phyloP scores from a whole-genome alignment of 2,329 filamentous ascomycete genomes.

The Lomentospora prolificans region DNA sequence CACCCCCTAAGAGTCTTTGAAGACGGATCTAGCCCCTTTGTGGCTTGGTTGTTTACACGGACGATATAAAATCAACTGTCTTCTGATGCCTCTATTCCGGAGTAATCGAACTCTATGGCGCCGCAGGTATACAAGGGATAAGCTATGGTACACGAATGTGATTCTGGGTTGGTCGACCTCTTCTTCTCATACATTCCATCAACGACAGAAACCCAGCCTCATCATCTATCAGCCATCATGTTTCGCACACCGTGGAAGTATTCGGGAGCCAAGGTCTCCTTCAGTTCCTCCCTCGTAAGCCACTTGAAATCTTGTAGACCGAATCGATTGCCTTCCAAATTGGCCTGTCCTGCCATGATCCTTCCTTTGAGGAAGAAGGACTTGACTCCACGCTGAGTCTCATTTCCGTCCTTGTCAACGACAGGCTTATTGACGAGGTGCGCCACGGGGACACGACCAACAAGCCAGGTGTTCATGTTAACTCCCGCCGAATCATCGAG shows the following conservation, averaged over 20 bases:
- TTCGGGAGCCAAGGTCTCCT: conserved; percentile 50
- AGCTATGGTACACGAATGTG: conserved; percentile 4
- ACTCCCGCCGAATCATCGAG: conserved; percentile 68
- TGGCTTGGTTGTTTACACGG: no score
- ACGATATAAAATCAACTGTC: no score
- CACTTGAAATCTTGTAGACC: conserved; percentile 80
- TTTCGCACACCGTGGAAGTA: conserved; percentile 72
- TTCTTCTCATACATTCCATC: background rate
- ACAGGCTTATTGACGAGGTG: conserved; percentile 54
- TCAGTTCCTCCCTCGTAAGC: conserved; percentile 82
- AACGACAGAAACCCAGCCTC: background rate
- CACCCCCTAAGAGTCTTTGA: no score
- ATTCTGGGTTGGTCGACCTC: background rate
- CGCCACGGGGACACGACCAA: conserved; percentile 81
- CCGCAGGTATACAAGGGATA: conserved; percentile 6
- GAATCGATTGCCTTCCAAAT: conserved; percentile 61
- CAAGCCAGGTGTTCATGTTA: conserved; percentile 99
- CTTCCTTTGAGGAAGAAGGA: conserved; percentile 93
- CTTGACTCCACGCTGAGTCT: conserved; percentile 57
- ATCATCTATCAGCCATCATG: conserved; percentile 71
- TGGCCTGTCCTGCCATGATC: conserved; percentile 93
- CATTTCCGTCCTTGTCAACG: conserved; percentile 30
- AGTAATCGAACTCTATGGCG: conserved; percentile 5
- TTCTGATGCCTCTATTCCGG: background rate
- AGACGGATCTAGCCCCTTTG: no score